A percentile compares a stretch with the other conserved stretches of the same genome.
phyloP scores from a whole-genome alignment of 2,329 filamentous ascomycete genomes.

The Calonectria henricotiae region DNA sequence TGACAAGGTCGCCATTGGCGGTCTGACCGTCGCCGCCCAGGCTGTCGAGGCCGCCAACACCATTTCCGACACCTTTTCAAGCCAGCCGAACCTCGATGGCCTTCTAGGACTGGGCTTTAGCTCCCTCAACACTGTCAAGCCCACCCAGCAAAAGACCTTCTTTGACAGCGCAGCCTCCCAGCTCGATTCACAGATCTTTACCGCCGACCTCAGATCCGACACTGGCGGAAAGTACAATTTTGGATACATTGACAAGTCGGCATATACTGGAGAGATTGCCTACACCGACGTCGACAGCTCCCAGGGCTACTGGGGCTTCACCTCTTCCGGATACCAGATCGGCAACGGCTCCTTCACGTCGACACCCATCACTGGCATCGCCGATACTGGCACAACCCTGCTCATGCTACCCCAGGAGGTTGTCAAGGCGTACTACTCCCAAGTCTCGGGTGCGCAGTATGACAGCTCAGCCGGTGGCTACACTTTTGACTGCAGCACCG shows the following conservation, averaged over 20 bases:
- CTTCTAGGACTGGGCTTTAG: slow-evolving; percentile 64
- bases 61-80: slow-evolving; percentile 61
- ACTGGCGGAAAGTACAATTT: slow-evolving; percentile 79
- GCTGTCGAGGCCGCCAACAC: slow-evolving; percentile 63
- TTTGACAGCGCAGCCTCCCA: slow-evolving; percentile 55
- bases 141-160: slow-evolving; percentile 63
- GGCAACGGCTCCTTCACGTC: slow-evolving; percentile 50
- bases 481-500: slow-evolving; percentile 64
- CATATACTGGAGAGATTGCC: slow-evolving; percentile 75
- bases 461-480: slow-evolving; percentile 63
- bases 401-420: slow-evolving; percentile 72
- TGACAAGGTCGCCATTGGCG: slow-evolving; percentile 63
- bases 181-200: slow-evolving; percentile 69
- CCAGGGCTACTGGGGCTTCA: slow-evolving; percentile 78
- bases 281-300: slow-evolving; percentile 75
- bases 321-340: slow-evolving; percentile 44
- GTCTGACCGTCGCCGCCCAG: slow-evolving; percentile 60
- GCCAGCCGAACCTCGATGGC: slow-evolving; percentile 61
- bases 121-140: slow-evolving; percentile 62
- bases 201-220: slow-evolving; percentile 75
- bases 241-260: slow-evolving; percentile 76
- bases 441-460: slow-evolving; percentile 62
- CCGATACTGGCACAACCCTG: slow-evolving; percentile 77
- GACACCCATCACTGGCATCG: slow-evolving; percentile 61
- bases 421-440: slow-evolving; percentile 66